Base-by-base conservation (phyloP, 306 rosid genomes). In the Arachis hypogaea region DNA sequence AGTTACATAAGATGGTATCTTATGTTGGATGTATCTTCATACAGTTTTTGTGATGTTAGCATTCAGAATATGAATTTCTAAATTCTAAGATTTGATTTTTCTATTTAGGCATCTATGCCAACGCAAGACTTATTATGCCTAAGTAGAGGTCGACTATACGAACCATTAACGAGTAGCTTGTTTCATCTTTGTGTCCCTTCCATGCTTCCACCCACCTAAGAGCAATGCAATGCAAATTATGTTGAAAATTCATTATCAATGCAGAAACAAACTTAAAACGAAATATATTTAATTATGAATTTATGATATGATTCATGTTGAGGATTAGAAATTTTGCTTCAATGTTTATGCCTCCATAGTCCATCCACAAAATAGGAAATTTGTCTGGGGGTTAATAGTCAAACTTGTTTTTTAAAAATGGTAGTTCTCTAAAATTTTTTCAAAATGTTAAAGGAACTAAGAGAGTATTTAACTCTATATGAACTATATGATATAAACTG, bases 1-100 rank as follows among this genome's bases (percentile, higher is more conserved):
- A 49, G 61, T 44, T 11, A 43, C 69, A 51, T 36, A 28, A 6
- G 60, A 10, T 5, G 51, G 22, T 59, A 49, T 72, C 9, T 58
- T 33, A 50, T 58, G 33, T 63, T 41, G 5, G 64, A 54, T 68
- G 52, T 46, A 62, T 55, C 51, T 60, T 11, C 46, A 30, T 56
- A 69, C 42, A 41, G 18, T 57, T 49, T 78, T 76, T 59, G 59
- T 69, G 45, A 8, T 22, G 59, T n/a, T 66, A 74, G 60, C 41
- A 16, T 54, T 45, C 77, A 47, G 77, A 75, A 49, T 81, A 42
- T 47, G 68, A 56, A 16, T 57, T 29, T 43, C 5, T 43, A 45
- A 77, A 42, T 49, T 29, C 44, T 43, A 14, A 59, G 50, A 58
- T 45, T 64, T 71, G 60, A 29, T 62, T 46, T 57, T 42, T 65